Evolutionary conservation across 2,329 filamentous ascomycete genomes (phyloP).

Genomic region (Plectosphaerella sp.): DNA sequence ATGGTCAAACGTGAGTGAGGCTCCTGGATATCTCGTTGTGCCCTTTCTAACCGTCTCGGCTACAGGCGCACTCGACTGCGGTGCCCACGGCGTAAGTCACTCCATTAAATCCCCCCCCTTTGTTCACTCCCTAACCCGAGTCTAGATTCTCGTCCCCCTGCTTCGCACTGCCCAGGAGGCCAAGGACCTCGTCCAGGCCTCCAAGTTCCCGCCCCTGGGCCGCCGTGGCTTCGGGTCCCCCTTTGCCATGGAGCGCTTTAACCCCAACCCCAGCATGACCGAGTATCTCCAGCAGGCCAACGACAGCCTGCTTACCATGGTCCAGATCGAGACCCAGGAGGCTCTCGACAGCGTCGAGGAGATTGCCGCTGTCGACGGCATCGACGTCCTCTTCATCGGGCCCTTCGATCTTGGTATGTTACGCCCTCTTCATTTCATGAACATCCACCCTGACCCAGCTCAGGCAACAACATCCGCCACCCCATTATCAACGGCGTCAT

Average conservation of each 20-base stretch:
- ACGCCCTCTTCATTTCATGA: neutral
- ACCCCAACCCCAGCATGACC: conserved; percentile 40
- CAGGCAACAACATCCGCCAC: conserved; percentile 55
- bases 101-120: neutral
- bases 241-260: conserved; percentile 46
- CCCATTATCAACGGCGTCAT: conserved; percentile 59
- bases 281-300: conserved; percentile 56
- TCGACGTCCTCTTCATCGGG: conserved; percentile 62
- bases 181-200: conserved; percentile 40
- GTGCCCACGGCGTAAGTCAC: conserved; percentile 46
- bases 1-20: conserved; percentile 49
- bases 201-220: conserved; percentile 54
- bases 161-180: conserved; percentile 51
- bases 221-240: conserved; percentile 52
- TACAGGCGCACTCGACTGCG: conserved; percentile 51
- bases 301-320: conserved; percentile 55
- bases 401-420: conserved; percentile 57
- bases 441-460: neutral
- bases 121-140: conserved; percentile 2
- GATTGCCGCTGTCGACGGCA: conserved; percentile 54
- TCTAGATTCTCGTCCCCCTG: conserved; percentile 45
- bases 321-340: conserved; percentile 64
- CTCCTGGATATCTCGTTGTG: neutral
- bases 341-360: conserved; percentile 56
- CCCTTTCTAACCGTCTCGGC: neutral